These are phyloP conservation scores for Mrakia gelida DNA, from an alignment of 768 basidiomycete genomes.

Conservation along the genomic window DNA sequence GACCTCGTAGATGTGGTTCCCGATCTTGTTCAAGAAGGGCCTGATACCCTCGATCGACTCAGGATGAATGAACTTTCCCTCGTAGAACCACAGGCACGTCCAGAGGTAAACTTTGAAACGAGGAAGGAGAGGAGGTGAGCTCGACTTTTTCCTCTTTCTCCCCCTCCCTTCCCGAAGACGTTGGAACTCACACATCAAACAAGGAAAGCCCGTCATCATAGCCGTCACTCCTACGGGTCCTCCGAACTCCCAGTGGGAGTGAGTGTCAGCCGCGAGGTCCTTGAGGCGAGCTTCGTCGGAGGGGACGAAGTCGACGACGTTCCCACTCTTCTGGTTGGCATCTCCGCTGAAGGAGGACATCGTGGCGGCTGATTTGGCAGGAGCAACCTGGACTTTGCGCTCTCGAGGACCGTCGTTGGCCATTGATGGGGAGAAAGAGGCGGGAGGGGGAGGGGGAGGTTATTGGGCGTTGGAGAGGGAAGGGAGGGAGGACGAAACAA, in stretches of 20 bases:
- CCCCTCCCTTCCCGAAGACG: too few relatives aligned
- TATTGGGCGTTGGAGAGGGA: background rate
- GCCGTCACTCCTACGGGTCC: constrained; percentile 84
- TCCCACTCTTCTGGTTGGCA: too few relatives aligned
- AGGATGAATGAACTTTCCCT: constrained; percentile 73
- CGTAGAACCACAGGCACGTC: constrained; percentile 95
- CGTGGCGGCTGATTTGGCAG: background rate
- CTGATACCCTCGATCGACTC: constrained; percentile 56
- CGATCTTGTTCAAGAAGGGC: constrained; percentile 78
- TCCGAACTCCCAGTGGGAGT: constrained; percentile 78
- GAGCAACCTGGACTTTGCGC: too few relatives aligned
- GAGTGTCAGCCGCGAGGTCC: constrained; percentile 22
- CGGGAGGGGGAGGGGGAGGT: background rate
- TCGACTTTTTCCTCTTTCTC: background rate
- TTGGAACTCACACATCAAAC: constrained; percentile 66
- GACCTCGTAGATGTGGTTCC: constrained; percentile 75
- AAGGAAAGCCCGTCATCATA: constrained; percentile 91
- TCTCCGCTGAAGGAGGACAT: background rate
- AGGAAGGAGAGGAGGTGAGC: background rate
- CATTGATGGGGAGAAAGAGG: background rate
- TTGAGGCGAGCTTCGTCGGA: constrained; percentile 7
- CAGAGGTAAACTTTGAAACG: constrained; percentile 70
- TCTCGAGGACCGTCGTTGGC: constrained; percentile 10
- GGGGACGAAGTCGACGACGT: background rate
- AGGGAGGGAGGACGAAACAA: background rate